These are phyloP conservation scores for Cucurbita moschata DNA, from an alignment of 306 rosid genomes.

Conservation along the genomic window DNA sequence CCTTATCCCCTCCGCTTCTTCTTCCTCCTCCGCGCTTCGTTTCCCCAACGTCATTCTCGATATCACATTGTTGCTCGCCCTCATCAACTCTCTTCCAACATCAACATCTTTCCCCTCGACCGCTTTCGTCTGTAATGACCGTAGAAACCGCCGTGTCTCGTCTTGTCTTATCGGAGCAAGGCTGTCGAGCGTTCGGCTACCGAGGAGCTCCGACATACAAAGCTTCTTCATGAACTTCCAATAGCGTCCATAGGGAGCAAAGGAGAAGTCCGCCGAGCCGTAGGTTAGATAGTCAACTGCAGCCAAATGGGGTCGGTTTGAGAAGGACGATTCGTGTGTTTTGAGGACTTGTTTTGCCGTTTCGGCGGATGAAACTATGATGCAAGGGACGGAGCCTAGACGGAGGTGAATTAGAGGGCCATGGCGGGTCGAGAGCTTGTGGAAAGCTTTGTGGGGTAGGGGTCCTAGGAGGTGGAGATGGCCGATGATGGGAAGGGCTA, in stretches of 20 bases:
- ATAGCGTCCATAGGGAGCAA: conserved; percentile 26
- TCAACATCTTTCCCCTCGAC: conserved; percentile 17
- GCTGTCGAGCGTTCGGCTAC: conserved; percentile 22
- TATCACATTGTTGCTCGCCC: conserved; percentile 21
- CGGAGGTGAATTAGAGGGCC: conserved; percentile 22
- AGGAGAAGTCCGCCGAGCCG: conserved; percentile 23
- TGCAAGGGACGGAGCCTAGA: conserved; percentile 25
- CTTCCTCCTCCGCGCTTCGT: conserved; percentile 17
- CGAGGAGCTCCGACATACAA: conserved; percentile 47
- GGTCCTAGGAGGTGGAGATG: conserved; percentile 33
- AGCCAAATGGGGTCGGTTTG: conserved; percentile 10
- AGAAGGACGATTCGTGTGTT: conserved; percentile 20
- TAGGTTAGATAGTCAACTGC: conserved; percentile 20
- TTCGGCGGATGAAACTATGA: conserved; percentile 23
- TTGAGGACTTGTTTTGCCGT: conserved; percentile 26
- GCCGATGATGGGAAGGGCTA: conserved; percentile 25
- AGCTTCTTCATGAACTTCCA: conserved; percentile 51
- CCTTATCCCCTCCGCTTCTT: conserved; percentile 19
- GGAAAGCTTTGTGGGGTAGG: conserved; percentile 27
- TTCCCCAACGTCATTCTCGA: conserved; percentile 32
- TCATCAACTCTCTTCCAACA: conserved; percentile 25
- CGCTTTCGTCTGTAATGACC: conserved; percentile 9
- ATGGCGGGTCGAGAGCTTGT: conserved; percentile 21
- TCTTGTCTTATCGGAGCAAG: conserved; percentile 26
- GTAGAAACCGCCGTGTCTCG: conserved; percentile 24